Evolutionary conservation across 306 rosid genomes (phyloP).

Genomic region (Crotalaria pallida): DNA sequence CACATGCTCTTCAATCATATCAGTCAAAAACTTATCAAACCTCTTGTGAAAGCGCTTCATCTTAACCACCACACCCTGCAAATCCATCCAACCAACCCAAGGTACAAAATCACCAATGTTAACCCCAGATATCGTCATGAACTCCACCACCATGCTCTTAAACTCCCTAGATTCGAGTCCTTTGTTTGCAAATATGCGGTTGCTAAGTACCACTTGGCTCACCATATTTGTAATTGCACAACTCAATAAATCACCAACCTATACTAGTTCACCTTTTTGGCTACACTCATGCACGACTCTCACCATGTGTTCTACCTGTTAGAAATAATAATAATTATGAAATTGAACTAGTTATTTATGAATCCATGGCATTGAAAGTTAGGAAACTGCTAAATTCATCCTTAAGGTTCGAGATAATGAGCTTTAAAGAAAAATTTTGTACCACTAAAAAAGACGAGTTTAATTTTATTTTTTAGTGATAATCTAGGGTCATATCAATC

Average conservation of each 20-base stretch:
- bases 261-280: neutral
- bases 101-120: conserved; percentile 38
- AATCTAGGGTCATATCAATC: no score
- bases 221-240: conserved; percentile 36
- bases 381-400: no score
- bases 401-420: no score
- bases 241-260: conserved; percentile 4
- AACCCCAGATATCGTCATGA: conserved; percentile 28
- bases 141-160: conserved; percentile 39
- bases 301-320: conserved; percentile 21
- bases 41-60: conserved; percentile 31
- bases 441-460: no score
- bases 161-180: conserved; percentile 28
- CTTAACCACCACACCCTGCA: conserved; percentile 28
- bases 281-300: neutral
- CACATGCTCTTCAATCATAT: conserved; percentile 25
- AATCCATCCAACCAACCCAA: conserved; percentile 29
- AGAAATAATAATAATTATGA: no score
- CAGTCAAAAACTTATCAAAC: conserved; percentile 25
- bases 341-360: no score
- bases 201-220: conserved; percentile 21
- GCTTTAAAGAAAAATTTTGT: no score
- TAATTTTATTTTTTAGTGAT: no score
- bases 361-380: no score
- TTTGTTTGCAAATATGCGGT: conserved; percentile 8